These are phyloP conservation scores for Hansenula lynferdii DNA, from an alignment of 1,139 yeast species.

Conservation along the genomic window DNA sequence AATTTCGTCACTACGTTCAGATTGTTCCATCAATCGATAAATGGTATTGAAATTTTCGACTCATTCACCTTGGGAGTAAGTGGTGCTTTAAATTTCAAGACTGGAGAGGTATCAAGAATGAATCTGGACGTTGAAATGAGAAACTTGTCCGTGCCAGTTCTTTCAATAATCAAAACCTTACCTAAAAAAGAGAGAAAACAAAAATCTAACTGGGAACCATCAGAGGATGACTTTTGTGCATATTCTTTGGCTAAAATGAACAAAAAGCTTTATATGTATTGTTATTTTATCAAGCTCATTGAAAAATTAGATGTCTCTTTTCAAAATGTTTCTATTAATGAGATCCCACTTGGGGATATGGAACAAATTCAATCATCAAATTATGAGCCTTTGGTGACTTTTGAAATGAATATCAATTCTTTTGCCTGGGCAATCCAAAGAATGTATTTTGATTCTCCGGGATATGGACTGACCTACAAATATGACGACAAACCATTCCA, in stretches of 20 bases:
- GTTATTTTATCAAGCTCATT: constrained; percentile 11
- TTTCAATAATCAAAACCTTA: constrained; percentile 14
- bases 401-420: constrained; percentile 17
- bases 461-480: constrained; percentile 53
- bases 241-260: constrained; percentile 11
- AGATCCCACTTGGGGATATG: constrained; percentile 17
- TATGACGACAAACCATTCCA: constrained; percentile 52
- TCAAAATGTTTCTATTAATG: constrained; percentile 12
- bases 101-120: constrained; percentile 21
- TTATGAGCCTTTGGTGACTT: constrained; percentile 17
- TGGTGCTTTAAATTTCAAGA: constrained; percentile 17
- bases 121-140: constrained; percentile 16
- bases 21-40: constrained; percentile 13
- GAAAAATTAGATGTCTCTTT: constrained; percentile 14
- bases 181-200: neutral
- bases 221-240: constrained; percentile 7
- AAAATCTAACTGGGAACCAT: neutral
- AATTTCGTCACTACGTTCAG: constrained; percentile 7
- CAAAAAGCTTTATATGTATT: constrained; percentile 6
- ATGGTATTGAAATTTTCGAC: constrained; percentile 16
- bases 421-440: constrained; percentile 24
- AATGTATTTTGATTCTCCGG: constrained; percentile 38
- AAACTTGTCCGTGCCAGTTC: constrained; percentile 19
- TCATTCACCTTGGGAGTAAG: constrained; percentile 12
- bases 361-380: constrained; percentile 14